Evolutionary conservation across 176 grass and related monocot genomes (phyloP).

Genomic region (Oryza glumipatula): DNA sequence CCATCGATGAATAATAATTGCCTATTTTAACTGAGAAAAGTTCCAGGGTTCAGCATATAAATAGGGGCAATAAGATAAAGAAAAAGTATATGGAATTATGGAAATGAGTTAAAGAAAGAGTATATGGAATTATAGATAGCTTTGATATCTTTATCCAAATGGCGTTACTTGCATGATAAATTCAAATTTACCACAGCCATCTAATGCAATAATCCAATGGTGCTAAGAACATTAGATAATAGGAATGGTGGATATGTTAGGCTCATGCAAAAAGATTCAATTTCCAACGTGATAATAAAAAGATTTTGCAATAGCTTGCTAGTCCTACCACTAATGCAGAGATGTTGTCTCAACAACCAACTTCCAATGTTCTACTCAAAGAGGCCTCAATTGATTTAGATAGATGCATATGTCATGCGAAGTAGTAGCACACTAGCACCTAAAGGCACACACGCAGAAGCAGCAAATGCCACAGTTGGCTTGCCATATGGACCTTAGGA

Average conservation of each 20-base stretch:
- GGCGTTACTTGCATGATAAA: not conserved
- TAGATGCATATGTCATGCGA: conserved; percentile 7
- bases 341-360: not conserved
- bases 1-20: conserved; percentile 50
- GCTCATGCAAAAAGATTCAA: not conserved
- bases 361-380: not conserved
- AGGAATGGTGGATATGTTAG: not conserved
- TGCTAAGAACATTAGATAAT: conserved; percentile 19
- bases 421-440: not conserved
- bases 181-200: conserved; percentile 5
- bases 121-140: not conserved
- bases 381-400: not conserved
- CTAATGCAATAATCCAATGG: not conserved
- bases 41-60: conserved; percentile 19
- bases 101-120: not conserved
- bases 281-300: not conserved
- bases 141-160: conserved; percentile 5
- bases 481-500: no score
- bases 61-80: not conserved
- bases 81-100: not conserved
- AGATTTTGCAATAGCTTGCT: not conserved
- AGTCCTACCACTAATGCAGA: not conserved
- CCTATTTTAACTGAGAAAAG: conserved; percentile 64
- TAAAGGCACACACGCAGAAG: no score
- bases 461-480: no score